phyloP scores from a whole-genome alignment of 805 yeast species.

The Metschnikowia kunwiensis region DNA sequence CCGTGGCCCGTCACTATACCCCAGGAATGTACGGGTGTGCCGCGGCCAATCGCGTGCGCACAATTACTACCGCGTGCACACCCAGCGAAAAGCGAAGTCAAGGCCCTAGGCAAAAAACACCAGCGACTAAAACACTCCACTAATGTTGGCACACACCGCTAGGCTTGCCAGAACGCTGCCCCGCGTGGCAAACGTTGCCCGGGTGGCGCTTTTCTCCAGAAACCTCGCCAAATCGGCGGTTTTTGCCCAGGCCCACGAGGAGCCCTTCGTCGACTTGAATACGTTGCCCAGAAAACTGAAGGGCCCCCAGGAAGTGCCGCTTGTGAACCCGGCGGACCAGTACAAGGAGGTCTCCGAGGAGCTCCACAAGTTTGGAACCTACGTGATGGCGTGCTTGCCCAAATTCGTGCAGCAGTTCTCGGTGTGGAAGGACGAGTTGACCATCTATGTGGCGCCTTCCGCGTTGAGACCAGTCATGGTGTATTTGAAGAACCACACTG shows the following conservation, averaged over 20 bases:
- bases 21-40: conserved; percentile 12
- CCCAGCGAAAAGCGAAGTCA: conserved; percentile 7
- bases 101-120: background rate
- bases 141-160: conserved; percentile 18
- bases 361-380: conserved; percentile 77
- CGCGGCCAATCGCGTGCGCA: conserved; percentile 16
- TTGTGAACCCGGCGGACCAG: conserved; percentile 76
- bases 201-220: conserved; percentile 5
- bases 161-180: conserved; percentile 15
- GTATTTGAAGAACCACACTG: conserved; percentile 73
- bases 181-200: conserved; percentile 5
- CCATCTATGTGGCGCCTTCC: conserved; percentile 69
- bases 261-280: conserved; percentile 32
- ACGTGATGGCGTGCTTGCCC: conserved; percentile 74
- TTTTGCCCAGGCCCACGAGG: conserved; percentile 20
- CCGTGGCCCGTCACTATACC: too few species aligned
- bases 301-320: conserved; percentile 39
- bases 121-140: background rate
- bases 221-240: conserved; percentile 6
- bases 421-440: conserved; percentile 89
- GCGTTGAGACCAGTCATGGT: conserved; percentile 69
- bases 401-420: conserved; percentile 78
- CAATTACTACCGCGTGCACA: conserved; percentile 20
- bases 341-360: conserved; percentile 65
- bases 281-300: conserved; percentile 38